Evolutionary conservation across 2,329 filamentous ascomycete genomes (phyloP), one percentile per base, ranked within the genome.

Genomic region (Ophiostoma tasmaniense): DNA sequence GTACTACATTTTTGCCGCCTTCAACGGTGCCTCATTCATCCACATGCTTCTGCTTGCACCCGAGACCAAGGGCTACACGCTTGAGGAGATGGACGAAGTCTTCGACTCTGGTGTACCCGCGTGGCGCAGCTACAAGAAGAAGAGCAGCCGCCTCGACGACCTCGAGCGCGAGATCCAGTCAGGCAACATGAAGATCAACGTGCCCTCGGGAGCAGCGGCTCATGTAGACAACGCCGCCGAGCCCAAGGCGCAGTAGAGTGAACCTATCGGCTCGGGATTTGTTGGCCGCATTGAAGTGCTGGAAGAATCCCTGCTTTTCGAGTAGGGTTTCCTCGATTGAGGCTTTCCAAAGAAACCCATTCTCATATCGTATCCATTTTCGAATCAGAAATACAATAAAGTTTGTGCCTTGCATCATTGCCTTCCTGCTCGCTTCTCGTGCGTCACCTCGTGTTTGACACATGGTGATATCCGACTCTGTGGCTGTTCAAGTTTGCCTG

Each of bases 11-110:
- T 94, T 94, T 75, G 91, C 84, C 14, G 83, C 87, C 20, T 92
- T 92, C 81, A 90, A 90, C 75, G 83, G 83, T 0, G 81, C 82
- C 6, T 90, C 90, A 74, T 87, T 87, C 55, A 76, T 92, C 67
- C 89, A 92, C 76, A 87, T 90, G 75, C 85, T 86, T 76, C 81
- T 93, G 72, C 75, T 80, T 28, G 80, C 80, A 0, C 89, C 89
- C 0, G 83, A 92, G 78, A 92, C 90, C 0, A 85, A 87, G 52
- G 89, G 89, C 14, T 90, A 87, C 78, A 90, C 89, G 0, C 84
- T 93, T 0, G 90, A 93, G 75, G 90, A 93, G 75, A 88, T 92
- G 77, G 89, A 91, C 72, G 85, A 86, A 17, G 88, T 93, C 72
- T 93, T 93, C 76, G 82, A 86, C 73, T 82, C 83, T 8, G 85